Evolutionary conservation across 192 early-diverging fungal genomes (phyloP), one percentile per base, ranked within the genome.

Genomic region (Coemansia guatemalensis): DNA sequence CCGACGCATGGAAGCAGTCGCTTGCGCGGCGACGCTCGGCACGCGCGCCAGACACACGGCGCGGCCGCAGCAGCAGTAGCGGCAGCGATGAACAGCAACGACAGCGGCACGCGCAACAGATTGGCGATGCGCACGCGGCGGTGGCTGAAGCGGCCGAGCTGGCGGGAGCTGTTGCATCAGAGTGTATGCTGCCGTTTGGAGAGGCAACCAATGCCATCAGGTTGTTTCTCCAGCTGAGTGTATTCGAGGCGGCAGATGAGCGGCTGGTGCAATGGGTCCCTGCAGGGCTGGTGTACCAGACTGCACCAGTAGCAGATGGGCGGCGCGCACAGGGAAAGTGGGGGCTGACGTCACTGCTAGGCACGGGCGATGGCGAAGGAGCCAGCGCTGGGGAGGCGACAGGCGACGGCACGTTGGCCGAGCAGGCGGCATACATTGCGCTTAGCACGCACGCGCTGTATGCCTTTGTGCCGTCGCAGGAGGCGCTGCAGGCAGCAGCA

Each of bases 221-320:
- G 39, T 58, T 83, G 59, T 78, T 67, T 54, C 48, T 83, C 59
- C 62, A 75, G 64, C 74, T 83, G 32, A 69, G 69, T 33, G 69
- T 77, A 44, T 79, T 83, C 60, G 53, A 55, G 5, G 67, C 56
- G 0, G 71, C 74, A 1, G 67, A 48, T 21, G 82, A 83, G 65
- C 65, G 73, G 23, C 64, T 83, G 56, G 44, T 73, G 49, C 69
- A 62, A 5, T 83, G 82, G 82, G 68, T 80, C 18, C 73, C 82
- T 2, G 68, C 73, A 7, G 71, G 73, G 25, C 30, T 75, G 48
- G 58, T 80, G 30, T 62, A 57, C 22, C 82, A 83, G 52, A 33
- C 48, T 6, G 50, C 29, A 5, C 80, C 80, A 27, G 23, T 68
- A 11, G 56, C 32, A 3, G 44, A 23, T 3, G 62, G 25, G 30